phyloP scores from a whole-genome alignment of 176 grass and related monocot genomes.

The Carex scoparia region DNA sequence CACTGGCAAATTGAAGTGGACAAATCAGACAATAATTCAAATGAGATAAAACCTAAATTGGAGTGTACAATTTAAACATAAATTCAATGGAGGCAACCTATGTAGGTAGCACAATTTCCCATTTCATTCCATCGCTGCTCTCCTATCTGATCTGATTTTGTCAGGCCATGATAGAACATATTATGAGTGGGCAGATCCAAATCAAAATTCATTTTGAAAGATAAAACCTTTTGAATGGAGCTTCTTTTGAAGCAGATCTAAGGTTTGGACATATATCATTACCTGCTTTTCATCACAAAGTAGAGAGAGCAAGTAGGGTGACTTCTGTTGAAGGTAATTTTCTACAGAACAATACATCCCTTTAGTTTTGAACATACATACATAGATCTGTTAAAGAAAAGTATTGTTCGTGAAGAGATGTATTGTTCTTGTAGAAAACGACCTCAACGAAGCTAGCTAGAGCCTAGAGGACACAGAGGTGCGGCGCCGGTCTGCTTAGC shows the following conservation, averaged over 20 bases:
- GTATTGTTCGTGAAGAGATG: not conserved
- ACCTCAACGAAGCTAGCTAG: not conserved
- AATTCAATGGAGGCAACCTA: not conserved
- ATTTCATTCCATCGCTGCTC: not conserved
- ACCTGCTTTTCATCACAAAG: not conserved
- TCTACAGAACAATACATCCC: conserved; percentile 14
- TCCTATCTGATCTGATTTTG: not conserved
- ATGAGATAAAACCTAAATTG: not conserved
- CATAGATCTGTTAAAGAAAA: not conserved
- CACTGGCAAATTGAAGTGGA: not conserved
- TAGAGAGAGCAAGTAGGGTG: not conserved
- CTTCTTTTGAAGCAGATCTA: not conserved
- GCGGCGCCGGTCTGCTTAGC: not conserved
- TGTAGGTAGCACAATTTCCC: not conserved
- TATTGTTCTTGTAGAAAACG: conserved; percentile 17
- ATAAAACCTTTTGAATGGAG: not conserved
- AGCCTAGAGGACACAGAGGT: not conserved
- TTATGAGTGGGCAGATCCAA: not conserved
- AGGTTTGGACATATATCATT: not conserved
- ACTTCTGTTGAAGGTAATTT: conserved; percentile 1
- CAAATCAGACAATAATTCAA: not conserved
- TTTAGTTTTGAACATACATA: not conserved
- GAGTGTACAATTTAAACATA: not conserved
- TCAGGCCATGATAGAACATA: not conserved
- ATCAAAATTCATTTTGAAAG: not conserved